phyloP scores from a whole-genome alignment of 176 grass and related monocot species.

The Tillandsia leiboldiana region DNA sequence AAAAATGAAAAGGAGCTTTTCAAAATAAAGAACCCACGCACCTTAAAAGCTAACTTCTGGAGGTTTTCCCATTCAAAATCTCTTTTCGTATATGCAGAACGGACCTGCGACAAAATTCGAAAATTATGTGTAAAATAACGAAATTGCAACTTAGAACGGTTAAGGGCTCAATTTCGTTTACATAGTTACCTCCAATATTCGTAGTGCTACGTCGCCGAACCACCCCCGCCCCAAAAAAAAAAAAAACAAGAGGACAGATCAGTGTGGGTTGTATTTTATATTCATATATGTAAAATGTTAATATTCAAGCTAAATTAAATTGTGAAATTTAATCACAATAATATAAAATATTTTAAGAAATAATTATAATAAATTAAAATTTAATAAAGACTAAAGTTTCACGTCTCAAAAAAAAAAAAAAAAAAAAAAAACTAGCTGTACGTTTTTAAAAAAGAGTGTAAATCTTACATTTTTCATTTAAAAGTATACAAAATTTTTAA shows the following conservation, averaged over 20 bases:
- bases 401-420: no score
- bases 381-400: no score
- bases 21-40: background rate
- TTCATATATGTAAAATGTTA: background rate
- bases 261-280: background rate
- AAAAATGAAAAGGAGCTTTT: background rate
- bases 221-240: background rate
- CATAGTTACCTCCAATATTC: constrained; percentile 69
- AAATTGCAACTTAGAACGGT: background rate
- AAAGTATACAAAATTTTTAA: no score
- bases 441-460: no score
- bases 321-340: no score
- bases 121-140: background rate
- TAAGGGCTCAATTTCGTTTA: constrained; percentile 3
- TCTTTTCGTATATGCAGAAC: constrained; percentile 65
- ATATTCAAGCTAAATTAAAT: background rate
- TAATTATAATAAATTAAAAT: no score
- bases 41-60: constrained; percentile 73
- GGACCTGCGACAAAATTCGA: constrained; percentile 36
- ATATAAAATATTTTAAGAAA: no score
- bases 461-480: no score
- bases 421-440: no score
- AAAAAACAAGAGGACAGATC: constrained; percentile 20
- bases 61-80: constrained; percentile 99
- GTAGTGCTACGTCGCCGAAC: constrained; percentile 47